Conservation (phyloP, 805 yeast genomes). For the Teunomyces atbi region DNA sequence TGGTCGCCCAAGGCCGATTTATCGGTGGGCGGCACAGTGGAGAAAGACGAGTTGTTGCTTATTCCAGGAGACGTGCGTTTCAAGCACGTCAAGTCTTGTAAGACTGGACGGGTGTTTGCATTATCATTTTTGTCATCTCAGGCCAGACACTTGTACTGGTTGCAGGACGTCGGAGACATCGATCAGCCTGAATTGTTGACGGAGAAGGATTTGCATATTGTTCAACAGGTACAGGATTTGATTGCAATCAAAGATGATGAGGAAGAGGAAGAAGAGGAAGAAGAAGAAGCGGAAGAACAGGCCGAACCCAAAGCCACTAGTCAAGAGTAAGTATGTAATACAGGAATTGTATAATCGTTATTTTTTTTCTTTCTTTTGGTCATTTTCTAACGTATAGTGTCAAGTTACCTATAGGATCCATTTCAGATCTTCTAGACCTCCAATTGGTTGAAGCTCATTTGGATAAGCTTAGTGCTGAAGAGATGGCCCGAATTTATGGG, state of each 20-base stretch:
- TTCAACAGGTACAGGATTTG: slow-evolving; percentile 47
- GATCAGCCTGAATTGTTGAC: slow-evolving; percentile 58
- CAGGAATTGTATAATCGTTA: neutral
- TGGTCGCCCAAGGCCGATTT: slow-evolving; percentile 68
- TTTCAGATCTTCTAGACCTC: slow-evolving; percentile 35
- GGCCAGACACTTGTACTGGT: slow-evolving; percentile 64
- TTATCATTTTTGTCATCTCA: slow-evolving; percentile 64
- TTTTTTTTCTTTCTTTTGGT: neutral
- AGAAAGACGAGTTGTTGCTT: slow-evolving; percentile 62
- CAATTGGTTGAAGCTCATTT: slow-evolving; percentile 32
- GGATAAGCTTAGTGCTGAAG: slow-evolving; percentile 27
- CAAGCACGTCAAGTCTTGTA: slow-evolving; percentile 66
- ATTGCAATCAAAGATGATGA: slow-evolving; percentile 42
- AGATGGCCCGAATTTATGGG: slow-evolving; percentile 33
- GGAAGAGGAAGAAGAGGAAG: slow-evolving; percentile 27
- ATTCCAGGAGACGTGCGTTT: slow-evolving; percentile 86
- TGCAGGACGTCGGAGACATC: slow-evolving; percentile 71
- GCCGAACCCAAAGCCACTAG: neutral
- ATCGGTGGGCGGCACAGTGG: slow-evolving; percentile 37
- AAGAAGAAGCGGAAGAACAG: slow-evolving; percentile 8
- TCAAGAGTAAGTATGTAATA: slow-evolving; percentile 3
- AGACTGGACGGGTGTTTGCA: slow-evolving; percentile 74
- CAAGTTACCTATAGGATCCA: slow-evolving; percentile 26
- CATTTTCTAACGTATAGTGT: neutral
- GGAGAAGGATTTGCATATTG: slow-evolving; percentile 52